Conservation (phyloP, 1,139 yeast species). For the Wickerhamomyces sp. region DNA sequence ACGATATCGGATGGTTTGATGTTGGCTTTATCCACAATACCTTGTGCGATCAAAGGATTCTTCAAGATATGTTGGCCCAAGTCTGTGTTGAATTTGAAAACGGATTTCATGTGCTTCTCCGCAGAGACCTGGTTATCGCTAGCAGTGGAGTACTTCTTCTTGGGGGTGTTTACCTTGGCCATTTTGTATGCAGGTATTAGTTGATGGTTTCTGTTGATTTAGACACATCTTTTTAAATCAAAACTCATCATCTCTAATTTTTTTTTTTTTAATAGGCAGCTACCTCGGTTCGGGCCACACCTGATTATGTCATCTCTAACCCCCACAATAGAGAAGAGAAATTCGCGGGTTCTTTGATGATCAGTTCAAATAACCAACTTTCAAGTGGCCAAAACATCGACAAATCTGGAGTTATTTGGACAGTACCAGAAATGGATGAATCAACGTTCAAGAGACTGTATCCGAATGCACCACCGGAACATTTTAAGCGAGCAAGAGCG, state of each 20-base stretch:
- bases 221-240: neutral
- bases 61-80: slow-evolving; percentile 96
- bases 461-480: slow-evolving; percentile 17
- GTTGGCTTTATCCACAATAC: slow-evolving; percentile 94
- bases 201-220: neutral
- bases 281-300: no score
- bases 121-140: slow-evolving; percentile 52
- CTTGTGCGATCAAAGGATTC: slow-evolving; percentile 95
- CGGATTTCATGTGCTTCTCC: slow-evolving; percentile 70
- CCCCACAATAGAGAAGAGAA: no score
- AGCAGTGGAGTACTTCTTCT: slow-evolving; percentile 31
- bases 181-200: no score
- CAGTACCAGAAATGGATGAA: slow-evolving; percentile 11
- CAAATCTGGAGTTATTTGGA: no score
- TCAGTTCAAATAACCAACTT: no score
- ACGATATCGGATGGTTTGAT: slow-evolving; percentile 90
- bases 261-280: no score
- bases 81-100: slow-evolving; percentile 93
- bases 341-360: no score
- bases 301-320: no score
- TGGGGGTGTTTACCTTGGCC: slow-evolving; percentile 21
- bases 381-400: no score
- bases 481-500: slow-evolving; percentile 18
- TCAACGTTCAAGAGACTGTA: slow-evolving; percentile 15
- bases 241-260: no score